These are phyloP conservation scores for Wickerhamomyces bisporus DNA, from an alignment of 805 yeast species.

Conservation along the genomic window DNA sequence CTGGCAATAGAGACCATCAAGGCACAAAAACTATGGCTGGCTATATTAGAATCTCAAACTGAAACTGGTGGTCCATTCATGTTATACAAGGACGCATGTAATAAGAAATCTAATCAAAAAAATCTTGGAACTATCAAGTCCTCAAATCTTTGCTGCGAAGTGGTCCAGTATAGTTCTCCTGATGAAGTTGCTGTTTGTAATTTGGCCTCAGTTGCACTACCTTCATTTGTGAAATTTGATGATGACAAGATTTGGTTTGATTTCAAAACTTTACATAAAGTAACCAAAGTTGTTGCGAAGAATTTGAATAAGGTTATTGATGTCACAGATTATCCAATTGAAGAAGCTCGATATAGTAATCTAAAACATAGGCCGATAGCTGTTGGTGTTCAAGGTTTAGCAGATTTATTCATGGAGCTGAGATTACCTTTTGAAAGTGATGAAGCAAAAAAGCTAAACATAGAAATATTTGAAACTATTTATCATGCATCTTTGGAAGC, in stretches of 20 bases:
- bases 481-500: conserved; percentile 91
- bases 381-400: conserved; percentile 97
- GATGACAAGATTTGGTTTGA: conserved; percentile 47
- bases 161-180: conserved; percentile 87
- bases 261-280: conserved; percentile 68
- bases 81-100: conserved; percentile 91
- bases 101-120: conserved; percentile 81
- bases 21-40: conserved; percentile 90
- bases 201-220: conserved; percentile 85
- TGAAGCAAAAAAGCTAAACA: conserved; percentile 70
- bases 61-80: conserved; percentile 97
- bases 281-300: conserved; percentile 69
- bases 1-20: conserved; percentile 58
- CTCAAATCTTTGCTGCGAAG: conserved; percentile 91
- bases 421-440: conserved; percentile 83
- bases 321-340: conserved; percentile 78
- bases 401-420: conserved; percentile 78
- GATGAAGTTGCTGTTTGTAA: conserved; percentile 96
- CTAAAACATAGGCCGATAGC: conserved; percentile 88
- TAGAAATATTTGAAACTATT: conserved; percentile 89
- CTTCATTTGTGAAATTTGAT: conserved; percentile 56
- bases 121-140: conserved; percentile 90
- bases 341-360: conserved; percentile 70
- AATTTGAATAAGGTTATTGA: conserved; percentile 84
- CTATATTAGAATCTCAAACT: conserved; percentile 85